Conservation (phyloP, 495 filamentous ascomycete genomes). For the Tuber magnatum region DNA sequence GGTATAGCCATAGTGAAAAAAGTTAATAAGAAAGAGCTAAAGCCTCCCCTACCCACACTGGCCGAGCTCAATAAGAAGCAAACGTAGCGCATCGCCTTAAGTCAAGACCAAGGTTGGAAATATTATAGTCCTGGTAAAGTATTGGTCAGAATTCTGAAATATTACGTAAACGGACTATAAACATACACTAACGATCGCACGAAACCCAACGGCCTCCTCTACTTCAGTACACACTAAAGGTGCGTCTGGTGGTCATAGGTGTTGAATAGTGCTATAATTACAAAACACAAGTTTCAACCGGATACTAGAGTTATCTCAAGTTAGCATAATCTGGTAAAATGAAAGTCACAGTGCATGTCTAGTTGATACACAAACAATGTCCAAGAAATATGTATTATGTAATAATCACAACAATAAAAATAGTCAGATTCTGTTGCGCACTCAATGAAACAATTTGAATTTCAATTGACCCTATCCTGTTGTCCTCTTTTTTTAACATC, state of each 20-base stretch:
- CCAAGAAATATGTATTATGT: not conserved
- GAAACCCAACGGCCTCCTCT: slow-evolving; percentile 36
- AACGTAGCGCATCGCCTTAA: slow-evolving; percentile 11
- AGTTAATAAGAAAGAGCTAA: not conserved
- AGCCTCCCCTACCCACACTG: not conserved
- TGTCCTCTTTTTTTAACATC: too few species aligned
- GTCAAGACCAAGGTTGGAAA: slow-evolving; percentile 34
- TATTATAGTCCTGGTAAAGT: slow-evolving; percentile 25
- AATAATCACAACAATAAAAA: too few species aligned
- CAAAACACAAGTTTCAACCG: not conserved
- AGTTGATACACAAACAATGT: not conserved
- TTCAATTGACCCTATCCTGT: too few species aligned
- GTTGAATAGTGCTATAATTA: not conserved
- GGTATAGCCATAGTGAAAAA: not conserved
- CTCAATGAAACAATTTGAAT: too few species aligned
- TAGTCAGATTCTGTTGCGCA: too few species aligned
- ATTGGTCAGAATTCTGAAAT: slow-evolving; percentile 7
- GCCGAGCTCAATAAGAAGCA: not conserved
- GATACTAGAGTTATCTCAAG: not conserved
- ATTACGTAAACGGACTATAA: not conserved
- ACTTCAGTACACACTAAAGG: slow-evolving; percentile 10
- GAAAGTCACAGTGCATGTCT: not conserved
- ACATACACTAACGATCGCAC: slow-evolving; percentile 34
- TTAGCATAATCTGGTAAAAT: not conserved
- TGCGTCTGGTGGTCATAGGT: not conserved